Evolutionary conservation across 2,329 filamentous ascomycete genomes (phyloP), one percentile per base, ranked within the genome.

Genomic region (Helminthosporium solani): DNA sequence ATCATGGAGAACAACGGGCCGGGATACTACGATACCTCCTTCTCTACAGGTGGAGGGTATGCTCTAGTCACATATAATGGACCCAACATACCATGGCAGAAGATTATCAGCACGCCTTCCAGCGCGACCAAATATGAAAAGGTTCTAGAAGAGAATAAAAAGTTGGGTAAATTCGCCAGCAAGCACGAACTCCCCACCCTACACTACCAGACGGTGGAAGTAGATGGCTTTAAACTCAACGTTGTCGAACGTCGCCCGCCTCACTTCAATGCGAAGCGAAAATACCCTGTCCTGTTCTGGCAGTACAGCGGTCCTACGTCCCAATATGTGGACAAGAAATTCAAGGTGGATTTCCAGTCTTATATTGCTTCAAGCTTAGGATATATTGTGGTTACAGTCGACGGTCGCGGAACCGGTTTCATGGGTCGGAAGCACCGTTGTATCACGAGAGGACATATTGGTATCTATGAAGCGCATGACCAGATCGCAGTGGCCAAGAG

Each of bases 241-340:
- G 78, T 87, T 11, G 75, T 97, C 12, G 94, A 99, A 71, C 86
- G 90, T 23, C 87, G 90, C 0, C 94, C 94, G 5, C 87, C 91
- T 1, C 87, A 96, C 70, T 99, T 97, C 66, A 81, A 90, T 67
- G 76, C 83, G 15, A 84, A 83, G 59, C 91, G 88, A 72, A 84
- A 87, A 64, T 97, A 99, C 59, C 94, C 94, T 0, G 90, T 99
- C 1, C 80, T 99, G 3, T 99, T 99, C 77, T 86, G 88, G 62
- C 85, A 96, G 48, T 99, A 99, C 74, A 92, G 89, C 19, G 94
- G 94, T 0, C 94, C 94, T 0, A 89, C 87, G n/a, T 96, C 90
- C 15, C 95, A 99, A 67, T 82, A 81, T 7, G 94, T 99, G 2
- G 78, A 82, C 59, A 91, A 92, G 66, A 80, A 72, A 45, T 99